These are phyloP conservation scores for Daldinia sp. DNA, from an alignment of 2,329 filamentous ascomycete species.

Conservation along the genomic window DNA sequence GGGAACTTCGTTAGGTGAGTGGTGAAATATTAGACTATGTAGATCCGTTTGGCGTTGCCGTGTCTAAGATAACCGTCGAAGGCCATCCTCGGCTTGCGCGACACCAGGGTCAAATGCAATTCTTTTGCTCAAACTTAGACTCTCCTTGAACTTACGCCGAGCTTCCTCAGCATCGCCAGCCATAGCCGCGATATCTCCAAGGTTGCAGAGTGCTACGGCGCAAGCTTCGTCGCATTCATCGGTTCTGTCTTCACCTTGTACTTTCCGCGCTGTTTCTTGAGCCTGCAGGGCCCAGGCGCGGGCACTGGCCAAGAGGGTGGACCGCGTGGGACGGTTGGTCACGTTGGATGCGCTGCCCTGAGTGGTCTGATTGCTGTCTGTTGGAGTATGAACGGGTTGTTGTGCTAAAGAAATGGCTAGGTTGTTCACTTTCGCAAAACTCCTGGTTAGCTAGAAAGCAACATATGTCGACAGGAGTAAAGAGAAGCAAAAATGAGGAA, in stretches of 20 bases:
- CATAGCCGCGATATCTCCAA: conserved; percentile 86
- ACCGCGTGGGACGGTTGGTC: conserved; percentile 60
- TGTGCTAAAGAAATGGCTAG: conserved; percentile 79
- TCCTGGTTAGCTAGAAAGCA: conserved; percentile 38
- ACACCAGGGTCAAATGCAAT: conserved; percentile 66
- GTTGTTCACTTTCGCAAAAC: conserved; percentile 75
- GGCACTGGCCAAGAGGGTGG: conserved; percentile 75
- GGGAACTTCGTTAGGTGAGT: neutral
- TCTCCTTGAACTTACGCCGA: conserved; percentile 75
- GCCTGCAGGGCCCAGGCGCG: conserved; percentile 84
- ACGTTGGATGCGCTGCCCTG: conserved; percentile 46
- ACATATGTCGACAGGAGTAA: neutral
- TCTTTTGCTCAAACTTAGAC: conserved; percentile 69
- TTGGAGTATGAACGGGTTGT: conserved; percentile 62
- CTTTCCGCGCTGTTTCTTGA: conserved; percentile 72
- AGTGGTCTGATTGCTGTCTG: conserved; percentile 50
- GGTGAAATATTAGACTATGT: conserved; percentile 12
- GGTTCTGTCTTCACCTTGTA: conserved; percentile 74
- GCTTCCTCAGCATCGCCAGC: conserved; percentile 74
- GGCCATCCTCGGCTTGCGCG: conserved; percentile 64
- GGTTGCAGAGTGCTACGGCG: conserved; percentile 84
- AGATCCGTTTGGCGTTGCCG: conserved; percentile 8
- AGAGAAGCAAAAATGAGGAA: neutral
- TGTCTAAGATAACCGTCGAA: conserved; percentile 52
- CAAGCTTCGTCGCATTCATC: conserved; percentile 88